Conservation (phyloP, 768 basidiomycete genomes). For the Lentinula raphanica region DNA sequence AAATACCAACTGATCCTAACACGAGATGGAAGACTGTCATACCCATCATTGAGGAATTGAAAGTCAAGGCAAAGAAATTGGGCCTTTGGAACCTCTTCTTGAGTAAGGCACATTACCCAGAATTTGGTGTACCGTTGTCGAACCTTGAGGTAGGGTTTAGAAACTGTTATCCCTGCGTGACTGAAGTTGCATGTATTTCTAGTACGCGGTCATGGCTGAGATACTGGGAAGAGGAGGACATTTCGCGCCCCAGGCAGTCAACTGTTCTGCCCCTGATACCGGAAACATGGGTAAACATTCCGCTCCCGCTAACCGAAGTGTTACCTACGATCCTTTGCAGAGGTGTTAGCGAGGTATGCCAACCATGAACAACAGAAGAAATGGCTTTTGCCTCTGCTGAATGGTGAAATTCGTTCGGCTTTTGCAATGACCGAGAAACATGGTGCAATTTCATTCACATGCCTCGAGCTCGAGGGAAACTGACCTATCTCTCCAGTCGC, state of each 20-base stretch:
- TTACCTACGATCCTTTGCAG: constrained; percentile 33
- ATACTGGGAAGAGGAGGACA: constrained; percentile 80
- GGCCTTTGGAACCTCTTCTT: constrained; percentile 98
- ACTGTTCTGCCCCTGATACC: constrained; percentile 96
- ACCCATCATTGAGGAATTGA: constrained; percentile 77
- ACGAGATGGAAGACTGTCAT: constrained; percentile 83
- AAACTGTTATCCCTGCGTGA: background rate
- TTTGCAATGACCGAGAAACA: constrained; percentile 98
- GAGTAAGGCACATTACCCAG: constrained; percentile 89
- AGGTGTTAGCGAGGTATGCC: constrained; percentile 96
- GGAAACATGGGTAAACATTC: constrained; percentile 79
- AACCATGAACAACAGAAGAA: constrained; percentile 83
- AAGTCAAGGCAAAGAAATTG: constrained; percentile 77
- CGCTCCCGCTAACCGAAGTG: background rate
- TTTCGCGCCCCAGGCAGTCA: constrained; percentile 80
- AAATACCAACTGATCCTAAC: constrained; percentile 70
- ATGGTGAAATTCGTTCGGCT: constrained; percentile 89
- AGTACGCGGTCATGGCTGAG: constrained; percentile 99
- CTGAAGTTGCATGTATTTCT: background rate
- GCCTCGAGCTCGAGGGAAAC: background rate
- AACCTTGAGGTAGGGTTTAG: constrained; percentile 73
- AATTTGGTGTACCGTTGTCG: constrained; percentile 81
- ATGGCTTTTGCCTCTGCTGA: constrained; percentile 83
- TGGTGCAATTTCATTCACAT: constrained; percentile 36
- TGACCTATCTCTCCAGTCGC: constrained; percentile 49